Evolutionary conservation across 2,329 filamentous ascomycete genomes (phyloP).

Genomic region (Fusarium chaquense): DNA sequence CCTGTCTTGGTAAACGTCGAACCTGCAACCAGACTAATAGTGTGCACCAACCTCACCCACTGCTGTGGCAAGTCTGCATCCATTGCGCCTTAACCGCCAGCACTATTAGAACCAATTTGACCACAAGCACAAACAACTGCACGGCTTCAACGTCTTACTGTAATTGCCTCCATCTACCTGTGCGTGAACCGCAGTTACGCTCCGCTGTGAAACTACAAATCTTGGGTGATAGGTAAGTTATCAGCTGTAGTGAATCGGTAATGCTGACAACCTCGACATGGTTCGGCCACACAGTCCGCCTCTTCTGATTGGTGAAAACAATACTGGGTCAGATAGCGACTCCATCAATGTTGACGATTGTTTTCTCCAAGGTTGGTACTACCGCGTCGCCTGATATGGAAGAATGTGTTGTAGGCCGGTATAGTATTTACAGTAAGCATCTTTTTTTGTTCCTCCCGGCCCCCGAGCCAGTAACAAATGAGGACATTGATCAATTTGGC

Average conservation of each 20-base stretch:
- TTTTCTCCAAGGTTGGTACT: slow-evolving; percentile 31
- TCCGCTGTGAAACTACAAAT: not conserved
- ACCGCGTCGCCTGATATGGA: slow-evolving; percentile 41
- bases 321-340: slow-evolving; percentile 36
- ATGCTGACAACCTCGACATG: slow-evolving; percentile 3
- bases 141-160: not conserved
- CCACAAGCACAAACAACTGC: not conserved
- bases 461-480: not conserved
- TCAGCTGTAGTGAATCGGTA: not conserved
- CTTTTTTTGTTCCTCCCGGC: not conserved
- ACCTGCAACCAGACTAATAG: not conserved
- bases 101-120: not conserved
- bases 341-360: slow-evolving; percentile 27
- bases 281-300: not conserved
- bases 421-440: slow-evolving; percentile 13
- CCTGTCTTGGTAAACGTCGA: slow-evolving; percentile 40
- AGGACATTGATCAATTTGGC: not conserved
- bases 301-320: not conserved
- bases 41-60: not conserved
- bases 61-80: not conserved
- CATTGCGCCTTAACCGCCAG: slow-evolving; percentile 11
- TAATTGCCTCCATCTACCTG: not conserved
- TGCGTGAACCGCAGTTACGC: not conserved
- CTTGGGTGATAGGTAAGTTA: not conserved
- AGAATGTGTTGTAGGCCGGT: slow-evolving; percentile 35